Conservation (phyloP, 2,329 filamentous ascomycete genomes). For the Pseudogymnoascus sp. region DNA sequence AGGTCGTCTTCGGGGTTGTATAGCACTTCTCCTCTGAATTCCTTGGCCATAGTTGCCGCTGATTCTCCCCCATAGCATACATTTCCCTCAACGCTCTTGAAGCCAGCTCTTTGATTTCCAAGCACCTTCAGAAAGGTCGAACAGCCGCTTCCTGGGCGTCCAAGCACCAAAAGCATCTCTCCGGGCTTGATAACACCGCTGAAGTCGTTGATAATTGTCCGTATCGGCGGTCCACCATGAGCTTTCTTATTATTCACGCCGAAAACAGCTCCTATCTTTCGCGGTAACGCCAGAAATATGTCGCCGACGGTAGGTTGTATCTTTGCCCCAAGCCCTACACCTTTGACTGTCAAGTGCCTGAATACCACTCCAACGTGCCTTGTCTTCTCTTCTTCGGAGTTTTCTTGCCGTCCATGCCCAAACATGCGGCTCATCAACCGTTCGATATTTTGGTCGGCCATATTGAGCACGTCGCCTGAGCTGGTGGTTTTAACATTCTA, state of each 20-base stretch:
- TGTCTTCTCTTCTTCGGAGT: constrained; percentile 62
- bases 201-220: constrained; percentile 13
- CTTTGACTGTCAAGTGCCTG: constrained; percentile 61
- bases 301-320: constrained; percentile 37
- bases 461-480: background rate
- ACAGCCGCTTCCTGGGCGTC: constrained; percentile 36
- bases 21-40: constrained; percentile 61
- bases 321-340: constrained; percentile 56
- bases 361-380: constrained; percentile 63
- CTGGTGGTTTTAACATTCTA: background rate
- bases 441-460: constrained; percentile 3
- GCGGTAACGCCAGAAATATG: constrained; percentile 28
- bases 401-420: constrained; percentile 51
- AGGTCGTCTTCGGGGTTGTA: constrained; percentile 72
- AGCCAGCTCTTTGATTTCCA: constrained; percentile 34
- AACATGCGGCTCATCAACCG: constrained; percentile 62
- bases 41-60: constrained; percentile 55
- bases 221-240: constrained; percentile 1
- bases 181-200: constrained; percentile 63
- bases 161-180: constrained; percentile 56
- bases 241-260: constrained; percentile 2
- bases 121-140: constrained; percentile 47
- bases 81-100: constrained; percentile 28
- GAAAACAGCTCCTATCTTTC: constrained; percentile 10
- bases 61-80: constrained; percentile 47